A percentile compares a stretch with the other conserved stretches of the same genome.
These are phyloP conservation scores for Paraphaeosphaeria sporulosa DNA, from an alignment of 2,329 filamentous ascomycete genomes.

Conservation along the genomic window DNA sequence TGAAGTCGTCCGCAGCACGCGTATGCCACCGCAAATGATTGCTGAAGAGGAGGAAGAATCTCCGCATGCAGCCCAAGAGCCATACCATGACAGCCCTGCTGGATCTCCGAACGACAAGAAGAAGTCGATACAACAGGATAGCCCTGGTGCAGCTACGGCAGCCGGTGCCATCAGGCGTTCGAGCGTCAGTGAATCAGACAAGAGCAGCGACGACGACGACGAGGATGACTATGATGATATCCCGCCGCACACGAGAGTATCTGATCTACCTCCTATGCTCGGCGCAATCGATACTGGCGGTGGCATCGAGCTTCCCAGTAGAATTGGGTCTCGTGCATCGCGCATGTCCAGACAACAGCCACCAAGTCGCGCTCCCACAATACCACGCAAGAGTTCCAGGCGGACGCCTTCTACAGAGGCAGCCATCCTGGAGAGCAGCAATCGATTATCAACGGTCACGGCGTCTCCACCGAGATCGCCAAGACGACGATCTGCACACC, in stretches of 20 bases:
- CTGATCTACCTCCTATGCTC: slow-evolving; percentile 63
- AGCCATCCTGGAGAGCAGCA: slow-evolving; percentile 30
- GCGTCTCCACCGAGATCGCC: slow-evolving; percentile 28
- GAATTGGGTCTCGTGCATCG: slow-evolving; percentile 67
- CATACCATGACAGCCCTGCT: slow-evolving; percentile 63
- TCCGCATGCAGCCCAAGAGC: slow-evolving; percentile 39
- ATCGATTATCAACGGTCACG: slow-evolving; percentile 40
- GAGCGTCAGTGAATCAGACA: slow-evolving; percentile 37
- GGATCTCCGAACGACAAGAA: slow-evolving; percentile 35
- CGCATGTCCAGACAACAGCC: slow-evolving; percentile 30
- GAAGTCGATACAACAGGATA: slow-evolving; percentile 18
- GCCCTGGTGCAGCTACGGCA: slow-evolving; percentile 20
- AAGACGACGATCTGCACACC: slow-evolving; percentile 22
- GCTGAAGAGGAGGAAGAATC: slow-evolving; percentile 67
- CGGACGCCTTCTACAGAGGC: slow-evolving; percentile 40
- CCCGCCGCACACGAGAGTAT: slow-evolving; percentile 50
- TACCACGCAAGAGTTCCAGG: slow-evolving; percentile 77
- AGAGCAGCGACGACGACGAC: slow-evolving; percentile 56
- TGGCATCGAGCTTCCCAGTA: slow-evolving; percentile 69
- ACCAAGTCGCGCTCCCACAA: slow-evolving; percentile 47
- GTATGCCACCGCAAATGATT: slow-evolving; percentile 76
- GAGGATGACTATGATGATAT: slow-evolving; percentile 52
- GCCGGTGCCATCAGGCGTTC: slow-evolving; percentile 25
- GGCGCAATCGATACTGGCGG: slow-evolving; percentile 67
- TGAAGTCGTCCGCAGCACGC: slow-evolving; percentile 89